Evolutionary conservation across 257 asterid genomes (phyloP).

Genomic region (Solanum commersonii): DNA sequence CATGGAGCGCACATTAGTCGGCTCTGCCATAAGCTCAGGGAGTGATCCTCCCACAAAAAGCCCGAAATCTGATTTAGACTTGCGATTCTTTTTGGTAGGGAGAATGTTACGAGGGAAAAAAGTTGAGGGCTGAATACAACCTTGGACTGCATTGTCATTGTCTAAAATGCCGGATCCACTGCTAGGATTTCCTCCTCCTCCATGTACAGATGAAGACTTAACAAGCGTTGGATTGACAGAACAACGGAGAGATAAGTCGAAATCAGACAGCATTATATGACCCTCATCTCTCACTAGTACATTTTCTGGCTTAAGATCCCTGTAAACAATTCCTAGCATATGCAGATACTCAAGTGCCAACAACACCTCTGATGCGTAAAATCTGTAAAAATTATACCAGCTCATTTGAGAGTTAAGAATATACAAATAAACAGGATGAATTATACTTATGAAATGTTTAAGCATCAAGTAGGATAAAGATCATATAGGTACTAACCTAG

Average conservation of each 20-base stretch:
- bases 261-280: conserved; percentile 91
- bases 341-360: conserved; percentile 85
- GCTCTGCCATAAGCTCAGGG: conserved; percentile 39
- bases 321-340: conserved; percentile 86
- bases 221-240: conserved; percentile 82
- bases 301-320: conserved; percentile 91
- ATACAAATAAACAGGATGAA: neutral
- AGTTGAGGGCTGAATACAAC: conserved; percentile 24
- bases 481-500: conserved; percentile 24
- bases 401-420: neutral
- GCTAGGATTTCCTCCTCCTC: conserved; percentile 14
- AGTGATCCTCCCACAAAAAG: conserved; percentile 28
- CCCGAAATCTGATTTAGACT: conserved; percentile 35
- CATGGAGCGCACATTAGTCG: conserved; percentile 35
- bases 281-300: conserved; percentile 85
- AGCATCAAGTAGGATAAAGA: neutral
- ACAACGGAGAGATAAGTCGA: conserved; percentile 90
- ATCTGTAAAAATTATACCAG: conserved; percentile 27
- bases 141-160: conserved; percentile 14
- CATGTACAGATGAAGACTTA: conserved; percentile 60
- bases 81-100: conserved; percentile 26
- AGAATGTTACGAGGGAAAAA: conserved; percentile 26
- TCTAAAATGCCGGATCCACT: conserved; percentile 17
- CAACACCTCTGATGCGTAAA: conserved; percentile 75
- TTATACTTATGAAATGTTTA: neutral